Conservation (phyloP, 805 yeast species). For the Ogataea wickerhamii region DNA sequence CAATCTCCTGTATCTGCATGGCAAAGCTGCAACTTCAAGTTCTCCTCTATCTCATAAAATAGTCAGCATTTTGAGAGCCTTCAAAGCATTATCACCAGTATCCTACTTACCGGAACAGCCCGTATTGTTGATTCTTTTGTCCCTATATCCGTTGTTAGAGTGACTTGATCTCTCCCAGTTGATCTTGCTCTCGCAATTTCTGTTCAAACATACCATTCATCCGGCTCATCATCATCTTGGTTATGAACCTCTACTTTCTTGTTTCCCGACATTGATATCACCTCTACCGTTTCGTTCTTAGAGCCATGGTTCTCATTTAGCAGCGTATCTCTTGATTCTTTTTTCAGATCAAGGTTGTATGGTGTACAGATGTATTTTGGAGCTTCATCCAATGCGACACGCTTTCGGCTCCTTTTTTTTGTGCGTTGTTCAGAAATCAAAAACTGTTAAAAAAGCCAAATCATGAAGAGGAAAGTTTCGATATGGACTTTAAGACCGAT, state of each 20-base stretch:
- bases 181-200: slow-evolving; percentile 2
- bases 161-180: too few species aligned
- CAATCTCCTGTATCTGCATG: slow-evolving; percentile 82
- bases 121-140: slow-evolving; percentile 64
- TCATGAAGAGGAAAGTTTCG: too few species aligned
- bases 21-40: slow-evolving; percentile 65
- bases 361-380: background rate
- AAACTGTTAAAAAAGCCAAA: too few species aligned
- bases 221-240: slow-evolving; percentile 61
- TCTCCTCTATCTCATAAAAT: slow-evolving; percentile 44
- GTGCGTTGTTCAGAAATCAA: slow-evolving; percentile 19
- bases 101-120: slow-evolving; percentile 59
- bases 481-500: too few species aligned
- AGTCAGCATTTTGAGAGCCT: background rate
- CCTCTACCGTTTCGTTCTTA: too few species aligned
- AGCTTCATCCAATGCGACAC: too few species aligned
- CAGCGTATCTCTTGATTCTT: too few species aligned
- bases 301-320: too few species aligned
- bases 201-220: slow-evolving; percentile 59
- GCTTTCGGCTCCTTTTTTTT: slow-evolving; percentile 2
- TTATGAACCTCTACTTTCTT: too few species aligned
- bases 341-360: too few species aligned
- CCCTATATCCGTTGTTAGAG: too few species aligned
- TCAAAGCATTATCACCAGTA: background rate
- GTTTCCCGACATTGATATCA: too few species aligned